Conservation (phyloP, 1,139 yeast species). For the Suhomyces ambrosiae region DNA sequence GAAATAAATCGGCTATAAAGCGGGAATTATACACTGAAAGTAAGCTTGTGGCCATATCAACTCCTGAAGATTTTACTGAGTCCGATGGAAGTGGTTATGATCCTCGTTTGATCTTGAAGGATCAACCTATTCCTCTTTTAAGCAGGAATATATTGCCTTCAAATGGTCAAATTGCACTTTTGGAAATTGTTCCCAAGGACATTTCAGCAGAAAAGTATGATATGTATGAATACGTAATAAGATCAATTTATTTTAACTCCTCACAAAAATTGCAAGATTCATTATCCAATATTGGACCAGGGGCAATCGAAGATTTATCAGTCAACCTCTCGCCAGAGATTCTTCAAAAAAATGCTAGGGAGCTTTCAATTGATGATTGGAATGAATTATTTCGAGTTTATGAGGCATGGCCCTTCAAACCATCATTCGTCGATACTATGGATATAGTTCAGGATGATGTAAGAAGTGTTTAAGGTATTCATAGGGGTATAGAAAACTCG, state of each 20-base stretch:
- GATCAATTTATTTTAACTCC: conserved; percentile 59
- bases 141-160: conserved; percentile 27
- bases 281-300: conserved; percentile 70
- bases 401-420: conserved; percentile 86
- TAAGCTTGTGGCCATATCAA: conserved; percentile 51
- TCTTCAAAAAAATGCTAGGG: conserved; percentile 47
- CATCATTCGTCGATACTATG: conserved; percentile 36
- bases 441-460: conserved; percentile 24
- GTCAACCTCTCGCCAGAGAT: conserved; percentile 39
- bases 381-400: conserved; percentile 52
- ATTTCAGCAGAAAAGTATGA: conserved; percentile 41
- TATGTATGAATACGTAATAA: conserved; percentile 67
- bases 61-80: conserved; percentile 22
- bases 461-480: conserved; percentile 15
- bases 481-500: not conserved
- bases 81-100: conserved; percentile 39
- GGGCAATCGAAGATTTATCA: conserved; percentile 66
- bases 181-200: conserved; percentile 61
- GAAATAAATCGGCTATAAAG: conserved; percentile 63
- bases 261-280: conserved; percentile 51
- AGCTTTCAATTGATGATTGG: conserved; percentile 58
- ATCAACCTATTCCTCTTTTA: conserved; percentile 41
- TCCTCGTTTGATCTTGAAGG: conserved; percentile 37
- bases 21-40: conserved; percentile 61
- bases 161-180: conserved; percentile 38